Conservation (phyloP, 208 protist species). For the Leishmania lainsoni region DNA sequence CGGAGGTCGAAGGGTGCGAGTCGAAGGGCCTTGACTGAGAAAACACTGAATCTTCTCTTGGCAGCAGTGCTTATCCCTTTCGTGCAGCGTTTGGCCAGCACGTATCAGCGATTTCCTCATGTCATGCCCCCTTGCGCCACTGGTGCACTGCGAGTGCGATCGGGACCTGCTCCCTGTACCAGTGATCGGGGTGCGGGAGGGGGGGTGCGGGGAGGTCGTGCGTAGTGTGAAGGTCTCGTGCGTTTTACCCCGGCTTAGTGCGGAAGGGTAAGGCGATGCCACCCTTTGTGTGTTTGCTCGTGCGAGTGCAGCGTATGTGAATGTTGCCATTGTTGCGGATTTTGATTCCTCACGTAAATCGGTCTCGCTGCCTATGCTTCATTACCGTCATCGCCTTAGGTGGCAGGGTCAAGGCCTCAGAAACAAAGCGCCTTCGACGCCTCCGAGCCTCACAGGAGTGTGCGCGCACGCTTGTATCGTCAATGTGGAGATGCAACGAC, state of each 20-base stretch:
- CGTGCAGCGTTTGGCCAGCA: background rate
- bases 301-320: background rate
- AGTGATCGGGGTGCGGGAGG: background rate
- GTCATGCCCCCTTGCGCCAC: background rate
- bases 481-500: background rate
- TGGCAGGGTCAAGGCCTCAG: background rate
- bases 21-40: conserved; percentile 2
- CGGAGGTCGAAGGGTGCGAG: background rate
- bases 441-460: background rate
- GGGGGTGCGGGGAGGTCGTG: background rate
- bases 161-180: background rate
- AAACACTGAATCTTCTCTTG: background rate
- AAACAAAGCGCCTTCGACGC: no score
- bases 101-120: background rate
- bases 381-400: background rate
- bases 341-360: background rate
- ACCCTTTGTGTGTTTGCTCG: background rate
- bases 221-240: background rate
- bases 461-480: background rate
- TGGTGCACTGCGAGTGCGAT: background rate
- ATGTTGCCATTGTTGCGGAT: background rate
- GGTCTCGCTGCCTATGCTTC: background rate
- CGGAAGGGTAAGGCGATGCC: background rate
- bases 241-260: background rate
- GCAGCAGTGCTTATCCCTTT: background rate